These are phyloP conservation scores for Claviceps monticola DNA, from an alignment of 2,329 filamentous ascomycete genomes.

Conservation along the genomic window DNA sequence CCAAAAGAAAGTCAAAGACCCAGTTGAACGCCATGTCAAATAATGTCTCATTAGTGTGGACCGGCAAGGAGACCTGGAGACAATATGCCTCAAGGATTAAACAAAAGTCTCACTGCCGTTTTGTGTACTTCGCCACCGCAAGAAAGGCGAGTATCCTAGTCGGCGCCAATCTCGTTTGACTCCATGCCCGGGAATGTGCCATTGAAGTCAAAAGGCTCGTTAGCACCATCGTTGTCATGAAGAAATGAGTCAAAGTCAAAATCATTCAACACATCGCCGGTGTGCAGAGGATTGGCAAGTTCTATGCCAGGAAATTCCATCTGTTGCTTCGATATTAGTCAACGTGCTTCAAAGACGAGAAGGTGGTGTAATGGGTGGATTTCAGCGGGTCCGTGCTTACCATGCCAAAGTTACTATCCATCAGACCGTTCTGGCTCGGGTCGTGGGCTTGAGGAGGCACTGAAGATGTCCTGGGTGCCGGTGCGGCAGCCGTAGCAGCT, in stretches of 20 bases:
- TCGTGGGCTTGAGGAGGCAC: conserved; percentile 28
- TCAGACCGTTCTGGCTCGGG: conserved; percentile 32
- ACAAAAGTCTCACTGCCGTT: conserved; percentile 2
- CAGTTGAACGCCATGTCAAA: conserved; percentile 26
- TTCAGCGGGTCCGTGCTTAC: conserved; percentile 19
- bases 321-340: conserved; percentile 12
- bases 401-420: conserved; percentile 33
- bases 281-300: conserved; percentile 39
- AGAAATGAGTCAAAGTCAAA: conserved; percentile 58
- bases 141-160: conserved; percentile 21
- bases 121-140: neutral
- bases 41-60: conserved; percentile 14
- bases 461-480: conserved; percentile 17
- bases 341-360: neutral
- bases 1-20: conserved; percentile 1
- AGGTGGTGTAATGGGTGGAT: no score
- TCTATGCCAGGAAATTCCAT: conserved; percentile 37
- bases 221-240: conserved; percentile 35
- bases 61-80: conserved; percentile 7
- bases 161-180: conserved; percentile 42
- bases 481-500: conserved; percentile 12
- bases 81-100: conserved; percentile 5
- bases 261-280: conserved; percentile 46
- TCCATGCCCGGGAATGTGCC: conserved; percentile 39
- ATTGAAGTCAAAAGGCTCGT: conserved; percentile 40